Base-by-base conservation (phyloP, 2,329 filamentous ascomycete genomes). In the Paracoccidioides lutzii region DNA sequence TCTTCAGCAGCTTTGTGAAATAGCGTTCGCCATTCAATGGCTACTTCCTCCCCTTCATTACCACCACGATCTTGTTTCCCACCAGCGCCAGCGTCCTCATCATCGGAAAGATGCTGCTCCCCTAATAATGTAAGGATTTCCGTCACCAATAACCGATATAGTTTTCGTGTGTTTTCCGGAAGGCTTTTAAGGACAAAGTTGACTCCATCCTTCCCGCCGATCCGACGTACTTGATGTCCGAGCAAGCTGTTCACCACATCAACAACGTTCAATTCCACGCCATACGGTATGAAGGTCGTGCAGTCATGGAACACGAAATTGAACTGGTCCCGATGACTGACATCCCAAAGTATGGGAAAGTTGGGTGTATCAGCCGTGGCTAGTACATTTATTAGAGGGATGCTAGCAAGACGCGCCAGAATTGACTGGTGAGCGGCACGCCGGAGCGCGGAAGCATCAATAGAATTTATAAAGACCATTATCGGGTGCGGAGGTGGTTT, bases 1-100 rank as follows among this genome's bases (percentile, higher is more conserved):
- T 95, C 90, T 71, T 96, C 90, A 4, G 91, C 86, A 2, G 93
- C 90, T 74, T 95, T 96, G 68, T 95, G 90, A 67, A 97, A 98
- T 60, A 98, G 71, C 63, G 89, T 84, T 28, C 89, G 79, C 68
- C 96, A 97, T 72, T 97, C 91, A 14, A 98, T 83, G 0, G 87
- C 90, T 2, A 81, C 64, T 32, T 76, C 73, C 42, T 74, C 70
- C 28, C 60, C 59, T 7, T 66, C 62, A 41, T 64, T 57, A 33
- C 55, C 45, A 14, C 51, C 58, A 10, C 59, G 52, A 9, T 46
- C 55, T 37, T 62, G 56, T 6, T 61, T 68, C 50, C 55, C 63
- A 49, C 65, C 68, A 58, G 49, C 61, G 28, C 64, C 66, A n/a
- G 60, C 69, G 28, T 67, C 77, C 38, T 80, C 78, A 57, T 83